phyloP scores from a whole-genome alignment of 768 basidiomycete genomes.

The Termitomyces sp. region DNA sequence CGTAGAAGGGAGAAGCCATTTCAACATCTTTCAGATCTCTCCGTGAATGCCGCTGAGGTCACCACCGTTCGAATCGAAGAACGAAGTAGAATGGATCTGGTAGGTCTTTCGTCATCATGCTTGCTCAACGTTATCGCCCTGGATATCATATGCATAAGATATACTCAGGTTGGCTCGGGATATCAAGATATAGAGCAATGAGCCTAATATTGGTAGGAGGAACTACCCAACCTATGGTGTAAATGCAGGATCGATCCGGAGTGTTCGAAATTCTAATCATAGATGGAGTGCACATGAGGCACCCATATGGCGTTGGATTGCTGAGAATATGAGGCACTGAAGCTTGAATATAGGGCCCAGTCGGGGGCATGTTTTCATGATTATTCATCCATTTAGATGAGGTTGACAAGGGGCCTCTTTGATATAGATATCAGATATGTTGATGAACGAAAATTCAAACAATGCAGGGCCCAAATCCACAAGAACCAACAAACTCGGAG shows the following conservation, averaged over 20 bases:
- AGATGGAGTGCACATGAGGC: background rate
- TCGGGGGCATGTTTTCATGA: background rate
- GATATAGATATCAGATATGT: too few species aligned
- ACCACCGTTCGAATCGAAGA: conserved; percentile 58
- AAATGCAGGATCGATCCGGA: background rate
- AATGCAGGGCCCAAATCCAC: too few species aligned
- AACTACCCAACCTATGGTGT: background rate
- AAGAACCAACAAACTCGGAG: too few species aligned
- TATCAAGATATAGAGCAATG: background rate
- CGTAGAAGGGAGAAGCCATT: conserved; percentile 44
- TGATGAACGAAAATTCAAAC: too few species aligned
- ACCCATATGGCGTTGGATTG: background rate
- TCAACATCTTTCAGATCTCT: conserved; percentile 59
- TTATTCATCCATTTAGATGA: too few species aligned
- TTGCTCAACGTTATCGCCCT: background rate
- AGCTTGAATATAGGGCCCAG: too few species aligned
- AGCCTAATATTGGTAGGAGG: background rate
- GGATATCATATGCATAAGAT: background rate
- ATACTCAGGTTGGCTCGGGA: background rate
- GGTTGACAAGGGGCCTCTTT: too few species aligned
- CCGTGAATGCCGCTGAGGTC: conserved; percentile 52
- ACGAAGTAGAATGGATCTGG: too few species aligned
- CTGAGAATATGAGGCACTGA: background rate
- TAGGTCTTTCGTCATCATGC: conserved; percentile 47
- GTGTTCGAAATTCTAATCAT: background rate